phyloP scores from a whole-genome alignment of 1,284 basidiomycete genomes.

The Chondrostereum purpureum region DNA sequence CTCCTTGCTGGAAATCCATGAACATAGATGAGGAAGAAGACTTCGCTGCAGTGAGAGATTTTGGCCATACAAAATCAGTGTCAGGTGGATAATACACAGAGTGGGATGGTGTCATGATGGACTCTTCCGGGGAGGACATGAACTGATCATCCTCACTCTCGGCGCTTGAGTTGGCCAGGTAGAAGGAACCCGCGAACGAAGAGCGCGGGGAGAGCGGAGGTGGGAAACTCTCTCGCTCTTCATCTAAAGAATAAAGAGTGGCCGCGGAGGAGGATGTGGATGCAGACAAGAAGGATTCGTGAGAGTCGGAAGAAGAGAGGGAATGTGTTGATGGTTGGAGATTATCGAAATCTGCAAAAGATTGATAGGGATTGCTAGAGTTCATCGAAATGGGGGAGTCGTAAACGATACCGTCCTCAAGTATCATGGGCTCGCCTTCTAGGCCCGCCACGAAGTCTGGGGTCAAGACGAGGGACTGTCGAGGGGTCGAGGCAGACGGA shows the following conservation, averaged over 20 bases:
- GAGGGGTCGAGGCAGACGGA: neutral
- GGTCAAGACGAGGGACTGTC: neutral
- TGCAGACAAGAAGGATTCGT: constrained; percentile 1
- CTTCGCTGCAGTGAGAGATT: too few relatives aligned
- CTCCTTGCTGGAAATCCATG: constrained; percentile 5
- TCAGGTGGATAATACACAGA: too few relatives aligned
- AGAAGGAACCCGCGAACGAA: neutral
- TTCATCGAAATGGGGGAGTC: neutral
- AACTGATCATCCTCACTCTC: neutral
- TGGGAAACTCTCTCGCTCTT: too few relatives aligned
- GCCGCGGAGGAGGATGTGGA: constrained; percentile 13
- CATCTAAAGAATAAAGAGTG: neutral
- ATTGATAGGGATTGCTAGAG: neutral
- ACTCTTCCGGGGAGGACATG: neutral
- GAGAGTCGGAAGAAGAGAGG: constrained; percentile 11
- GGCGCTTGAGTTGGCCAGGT: too few relatives aligned
- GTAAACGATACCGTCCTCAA: neutral
- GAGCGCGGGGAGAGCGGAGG: neutral
- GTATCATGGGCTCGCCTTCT: neutral
- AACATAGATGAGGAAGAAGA: too few relatives aligned
- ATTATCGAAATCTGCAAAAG: constrained; percentile 18
- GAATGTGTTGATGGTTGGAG: constrained; percentile 13
- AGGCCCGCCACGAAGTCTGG: neutral
- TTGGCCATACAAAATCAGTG: too few relatives aligned
- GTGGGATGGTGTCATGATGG: neutral